These are phyloP conservation scores for Tilletia walkeri DNA, from an alignment of 1,284 basidiomycete species.

Conservation along the genomic window DNA sequence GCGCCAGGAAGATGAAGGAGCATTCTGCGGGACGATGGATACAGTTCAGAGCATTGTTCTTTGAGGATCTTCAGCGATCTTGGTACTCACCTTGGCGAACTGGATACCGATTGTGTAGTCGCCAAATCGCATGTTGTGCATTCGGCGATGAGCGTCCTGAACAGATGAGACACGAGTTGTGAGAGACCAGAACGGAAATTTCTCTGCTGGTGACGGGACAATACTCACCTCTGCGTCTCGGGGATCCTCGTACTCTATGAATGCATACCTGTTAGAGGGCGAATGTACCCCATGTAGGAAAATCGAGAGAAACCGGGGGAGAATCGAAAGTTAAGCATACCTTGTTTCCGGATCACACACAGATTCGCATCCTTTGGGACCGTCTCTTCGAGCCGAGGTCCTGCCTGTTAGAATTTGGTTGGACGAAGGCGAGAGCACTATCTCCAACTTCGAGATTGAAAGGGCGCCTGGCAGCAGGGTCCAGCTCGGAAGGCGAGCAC, in stretches of 20 bases:
- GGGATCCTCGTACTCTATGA: conserved; percentile 48
- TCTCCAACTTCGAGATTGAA: too few relatives aligned
- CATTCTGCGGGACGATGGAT: conserved; percentile 22
- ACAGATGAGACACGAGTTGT: neutral
- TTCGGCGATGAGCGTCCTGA: conserved; percentile 41
- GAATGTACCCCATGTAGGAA: neutral
- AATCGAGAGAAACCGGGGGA: neutral
- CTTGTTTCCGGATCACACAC: neutral
- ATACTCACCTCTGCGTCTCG: conserved; percentile 39
- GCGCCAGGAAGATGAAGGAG: conserved; percentile 41
- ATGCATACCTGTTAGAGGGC: conserved; percentile 32
- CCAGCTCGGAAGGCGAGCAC: too few relatives aligned
- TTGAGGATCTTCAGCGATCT: neutral
- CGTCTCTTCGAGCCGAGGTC: neutral
- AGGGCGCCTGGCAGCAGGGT: too few relatives aligned
- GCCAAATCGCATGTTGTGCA: conserved; percentile 48
- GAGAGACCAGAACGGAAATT: neutral
- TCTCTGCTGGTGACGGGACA: too few relatives aligned
- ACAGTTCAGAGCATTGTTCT: neutral
- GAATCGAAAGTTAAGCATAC: conserved; percentile 12
- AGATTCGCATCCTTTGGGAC: neutral
- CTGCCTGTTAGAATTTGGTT: neutral
- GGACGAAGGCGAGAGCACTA: too few relatives aligned
- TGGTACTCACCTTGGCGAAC: conserved; percentile 37
- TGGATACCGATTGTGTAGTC: conserved; percentile 41